Evolutionary conservation across 192 early-diverging fungal species (phyloP).

Genomic region (Spinellus fusiger): DNA sequence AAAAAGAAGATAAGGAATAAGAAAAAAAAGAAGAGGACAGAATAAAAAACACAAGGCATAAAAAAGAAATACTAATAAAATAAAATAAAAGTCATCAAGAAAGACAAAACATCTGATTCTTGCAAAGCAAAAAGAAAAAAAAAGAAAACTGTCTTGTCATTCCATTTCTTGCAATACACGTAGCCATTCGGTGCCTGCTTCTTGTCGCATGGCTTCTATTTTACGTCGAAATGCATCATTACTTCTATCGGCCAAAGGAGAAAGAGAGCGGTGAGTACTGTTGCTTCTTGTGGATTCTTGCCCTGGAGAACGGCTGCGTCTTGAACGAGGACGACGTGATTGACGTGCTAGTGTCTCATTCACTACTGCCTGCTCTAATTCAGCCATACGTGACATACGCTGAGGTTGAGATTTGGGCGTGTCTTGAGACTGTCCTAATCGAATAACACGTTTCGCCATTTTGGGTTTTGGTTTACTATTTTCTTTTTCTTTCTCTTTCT

Average conservation of each 20-base stretch:
- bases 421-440: constrained; percentile 5
- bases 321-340: constrained; percentile 7
- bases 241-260: constrained; percentile 1
- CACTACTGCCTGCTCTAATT: constrained; percentile 7
- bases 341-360: constrained; percentile 10
- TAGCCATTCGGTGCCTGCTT: constrained; percentile 49
- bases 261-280: background rate
- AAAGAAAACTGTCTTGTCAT: no score
- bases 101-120: no score
- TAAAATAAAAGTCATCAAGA: no score
- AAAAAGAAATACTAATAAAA: no score
- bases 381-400: constrained; percentile 4
- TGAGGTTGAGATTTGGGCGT: constrained; percentile 14
- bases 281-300: background rate
- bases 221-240: constrained; percentile 38
- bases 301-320: background rate
- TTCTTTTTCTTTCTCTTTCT: background rate
- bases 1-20: no score
- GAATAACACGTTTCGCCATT: constrained; percentile 23
- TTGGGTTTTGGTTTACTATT: constrained; percentile 19
- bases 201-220: constrained; percentile 45
- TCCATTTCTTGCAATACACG: constrained; percentile 49
- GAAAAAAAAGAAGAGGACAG: no score
- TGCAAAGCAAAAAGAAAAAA: background rate
- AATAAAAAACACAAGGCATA: no score